phyloP scores from a whole-genome alignment of 2,329 filamentous ascomycete genomes.

The Bisporella sp. region DNA sequence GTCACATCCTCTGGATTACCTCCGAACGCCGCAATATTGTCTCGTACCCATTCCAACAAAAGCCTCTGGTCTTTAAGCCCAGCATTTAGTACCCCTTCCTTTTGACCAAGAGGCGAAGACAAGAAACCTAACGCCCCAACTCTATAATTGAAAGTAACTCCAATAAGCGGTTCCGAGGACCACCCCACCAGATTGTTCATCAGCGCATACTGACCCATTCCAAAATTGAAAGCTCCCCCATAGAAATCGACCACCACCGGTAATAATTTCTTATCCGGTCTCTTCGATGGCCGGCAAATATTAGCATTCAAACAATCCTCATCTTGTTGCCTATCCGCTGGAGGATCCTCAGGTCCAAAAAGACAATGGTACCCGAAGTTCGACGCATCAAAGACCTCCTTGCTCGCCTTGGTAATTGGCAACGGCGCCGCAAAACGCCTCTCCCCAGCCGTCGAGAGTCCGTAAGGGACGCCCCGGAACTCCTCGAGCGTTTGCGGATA shows the following conservation, averaged over 20 bases:
- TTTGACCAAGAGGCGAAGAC: slow-evolving; percentile 45
- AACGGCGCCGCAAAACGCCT: slow-evolving; percentile 35
- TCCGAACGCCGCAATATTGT: slow-evolving; percentile 53
- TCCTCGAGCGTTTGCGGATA: slow-evolving; percentile 25
- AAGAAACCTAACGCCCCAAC: slow-evolving; percentile 65
- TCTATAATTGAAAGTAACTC: slow-evolving; percentile 54
- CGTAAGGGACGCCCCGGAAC: slow-evolving; percentile 44
- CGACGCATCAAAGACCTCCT: slow-evolving; percentile 28
- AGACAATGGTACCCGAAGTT: slow-evolving; percentile 27
- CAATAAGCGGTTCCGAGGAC: slow-evolving; percentile 43
- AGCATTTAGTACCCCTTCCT: slow-evolving; percentile 52
- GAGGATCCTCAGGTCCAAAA: slow-evolving; percentile 8
- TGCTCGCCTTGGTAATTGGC: slow-evolving; percentile 9
- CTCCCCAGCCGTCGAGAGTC: slow-evolving; percentile 38
- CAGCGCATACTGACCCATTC: slow-evolving; percentile 29
- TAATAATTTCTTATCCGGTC: slow-evolving; percentile 23
- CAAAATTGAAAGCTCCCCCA: slow-evolving; percentile 55
- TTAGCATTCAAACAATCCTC: slow-evolving; percentile 50
- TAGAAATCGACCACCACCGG: slow-evolving; percentile 56
- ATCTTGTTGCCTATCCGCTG: too few species aligned
- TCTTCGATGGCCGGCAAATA: slow-evolving; percentile 32
- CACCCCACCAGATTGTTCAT: slow-evolving; percentile 55
- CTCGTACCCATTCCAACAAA: slow-evolving; percentile 52
- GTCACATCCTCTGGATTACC: slow-evolving; percentile 52
- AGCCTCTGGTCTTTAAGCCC: slow-evolving; percentile 57